Evolutionary conservation across 768 basidiomycete species (phyloP).

Genomic region (Glaciozyma antarctica): DNA sequence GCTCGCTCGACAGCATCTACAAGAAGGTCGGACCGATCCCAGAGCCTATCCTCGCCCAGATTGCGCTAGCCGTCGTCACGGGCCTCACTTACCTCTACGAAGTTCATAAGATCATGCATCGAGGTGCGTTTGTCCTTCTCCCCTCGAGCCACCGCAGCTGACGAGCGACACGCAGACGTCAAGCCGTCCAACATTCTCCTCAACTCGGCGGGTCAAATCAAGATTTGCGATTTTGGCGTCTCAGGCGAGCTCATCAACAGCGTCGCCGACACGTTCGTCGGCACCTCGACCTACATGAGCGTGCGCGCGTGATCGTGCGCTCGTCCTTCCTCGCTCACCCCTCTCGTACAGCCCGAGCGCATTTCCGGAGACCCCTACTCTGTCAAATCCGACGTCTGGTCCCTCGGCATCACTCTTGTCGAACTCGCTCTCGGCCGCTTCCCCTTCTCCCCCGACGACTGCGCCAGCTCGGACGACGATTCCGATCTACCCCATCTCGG

Average conservation of each 20-base stretch:
- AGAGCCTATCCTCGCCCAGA: slow-evolving; percentile 82
- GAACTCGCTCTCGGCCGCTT: slow-evolving; percentile 95
- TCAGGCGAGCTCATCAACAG: slow-evolving; percentile 98
- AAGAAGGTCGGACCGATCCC: slow-evolving; percentile 90
- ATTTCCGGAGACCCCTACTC: slow-evolving; percentile 98
- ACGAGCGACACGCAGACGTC: slow-evolving; percentile 58
- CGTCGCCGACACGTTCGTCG: slow-evolving; percentile 97
- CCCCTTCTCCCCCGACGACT: slow-evolving; percentile 60
- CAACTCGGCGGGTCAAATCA: slow-evolving; percentile 91
- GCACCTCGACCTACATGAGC: slow-evolving; percentile 99
- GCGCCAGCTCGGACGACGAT: slow-evolving; percentile 52
- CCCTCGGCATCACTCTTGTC: slow-evolving; percentile 89
- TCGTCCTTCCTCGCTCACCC: background rate
- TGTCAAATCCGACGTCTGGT: slow-evolving; percentile 99
- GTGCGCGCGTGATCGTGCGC: slow-evolving; percentile 44
- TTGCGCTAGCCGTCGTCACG: slow-evolving; percentile 88
- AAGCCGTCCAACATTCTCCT: slow-evolving; percentile 96
- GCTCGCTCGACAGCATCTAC: slow-evolving; percentile 68
- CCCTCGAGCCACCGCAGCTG: background rate
- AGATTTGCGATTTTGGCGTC: slow-evolving; percentile 98
- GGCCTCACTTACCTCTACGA: slow-evolving; percentile 97
- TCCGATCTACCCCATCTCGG: slow-evolving; percentile 6
- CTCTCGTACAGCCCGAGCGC: slow-evolving; percentile 70
- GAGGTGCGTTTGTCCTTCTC: slow-evolving; percentile 54
- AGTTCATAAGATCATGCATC: slow-evolving; percentile 93